phyloP scores from a whole-genome alignment of 306 rosid genomes.

The Ziziphus jujuba region DNA sequence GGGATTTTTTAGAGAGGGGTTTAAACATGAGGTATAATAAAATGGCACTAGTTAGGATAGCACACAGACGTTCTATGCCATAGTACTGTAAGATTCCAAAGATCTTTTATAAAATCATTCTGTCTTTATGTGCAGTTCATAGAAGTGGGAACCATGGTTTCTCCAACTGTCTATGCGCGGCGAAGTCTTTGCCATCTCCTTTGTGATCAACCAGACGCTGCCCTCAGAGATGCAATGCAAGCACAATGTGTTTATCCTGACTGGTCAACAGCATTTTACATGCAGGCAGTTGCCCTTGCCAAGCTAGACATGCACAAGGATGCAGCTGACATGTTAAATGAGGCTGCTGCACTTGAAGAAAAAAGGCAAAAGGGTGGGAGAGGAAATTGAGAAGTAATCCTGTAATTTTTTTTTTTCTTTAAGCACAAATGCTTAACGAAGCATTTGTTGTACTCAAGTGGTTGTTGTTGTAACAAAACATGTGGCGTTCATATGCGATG shows the following conservation, averaged over 20 bases:
- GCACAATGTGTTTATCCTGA: constrained; percentile 77
- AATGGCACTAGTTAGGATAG: no score
- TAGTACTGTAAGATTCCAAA: no score
- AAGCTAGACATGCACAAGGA: constrained; percentile 76
- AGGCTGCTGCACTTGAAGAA: constrained; percentile 72
- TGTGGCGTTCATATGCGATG: constrained; percentile 9
- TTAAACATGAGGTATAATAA: no score
- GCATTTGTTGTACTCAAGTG: constrained; percentile 16
- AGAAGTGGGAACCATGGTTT: constrained; percentile 68
- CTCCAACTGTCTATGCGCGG: constrained; percentile 70
- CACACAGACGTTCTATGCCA: no score
- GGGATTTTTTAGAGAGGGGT: no score
- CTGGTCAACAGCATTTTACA: constrained; percentile 81
- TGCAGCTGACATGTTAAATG: constrained; percentile 72
- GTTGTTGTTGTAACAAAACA: constrained; percentile 9
- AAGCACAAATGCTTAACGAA: background rate
- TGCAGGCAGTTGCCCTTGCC: constrained; percentile 87
- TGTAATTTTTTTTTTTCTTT: constrained; percentile 6
- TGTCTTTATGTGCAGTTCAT: constrained; percentile 45
- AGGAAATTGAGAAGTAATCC: constrained; percentile 24
- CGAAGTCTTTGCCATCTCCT: constrained; percentile 69
- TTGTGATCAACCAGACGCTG: constrained; percentile 78
- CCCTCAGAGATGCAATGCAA: constrained; percentile 84
- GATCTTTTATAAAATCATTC: background rate
- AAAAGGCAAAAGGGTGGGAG: constrained; percentile 49